Evolutionary conservation across 306 rosid species (phyloP).

Genomic region (Dalbergia oliveri): DNA sequence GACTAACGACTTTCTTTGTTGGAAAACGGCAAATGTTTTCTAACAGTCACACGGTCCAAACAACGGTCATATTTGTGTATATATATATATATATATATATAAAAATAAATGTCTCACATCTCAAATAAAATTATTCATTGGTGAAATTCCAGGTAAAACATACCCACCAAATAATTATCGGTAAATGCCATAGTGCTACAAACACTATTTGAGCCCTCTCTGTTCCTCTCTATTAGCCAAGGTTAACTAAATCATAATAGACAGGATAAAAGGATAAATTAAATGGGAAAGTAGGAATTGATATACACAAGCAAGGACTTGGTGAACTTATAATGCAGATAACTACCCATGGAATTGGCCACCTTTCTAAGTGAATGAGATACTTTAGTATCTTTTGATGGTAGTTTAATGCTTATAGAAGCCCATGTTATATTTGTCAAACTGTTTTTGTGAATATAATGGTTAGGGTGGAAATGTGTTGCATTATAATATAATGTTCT

Average conservation of each 20-base stretch:
- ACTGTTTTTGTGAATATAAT: slow-evolving; percentile 8
- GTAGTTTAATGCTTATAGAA: neutral
- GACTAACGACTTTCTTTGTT: slow-evolving; percentile 26
- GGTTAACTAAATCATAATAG: neutral
- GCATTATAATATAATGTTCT: neutral
- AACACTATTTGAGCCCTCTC: neutral
- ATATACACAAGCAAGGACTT: neutral
- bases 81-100: no score
- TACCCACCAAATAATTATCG: neutral
- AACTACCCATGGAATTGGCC: neutral
- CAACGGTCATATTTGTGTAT: neutral
- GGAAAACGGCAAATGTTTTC: slow-evolving; percentile 43
- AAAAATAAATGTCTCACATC: no score
- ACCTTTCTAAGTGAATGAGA: no score
- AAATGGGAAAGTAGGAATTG: neutral
- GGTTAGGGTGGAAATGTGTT: slow-evolving; percentile 28
- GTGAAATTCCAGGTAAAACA: neutral
- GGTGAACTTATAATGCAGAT: neutral
- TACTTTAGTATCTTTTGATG: no score
- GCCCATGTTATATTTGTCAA: neutral
- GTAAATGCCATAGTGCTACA: neutral
- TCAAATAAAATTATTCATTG: no score
- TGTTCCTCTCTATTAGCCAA: neutral
- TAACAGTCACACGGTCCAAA: slow-evolving; percentile 19
- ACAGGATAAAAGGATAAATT: neutral